These are phyloP conservation scores for Diaporthe australafricana DNA, from an alignment of 2,329 filamentous ascomycete species.

Conservation along the genomic window DNA sequence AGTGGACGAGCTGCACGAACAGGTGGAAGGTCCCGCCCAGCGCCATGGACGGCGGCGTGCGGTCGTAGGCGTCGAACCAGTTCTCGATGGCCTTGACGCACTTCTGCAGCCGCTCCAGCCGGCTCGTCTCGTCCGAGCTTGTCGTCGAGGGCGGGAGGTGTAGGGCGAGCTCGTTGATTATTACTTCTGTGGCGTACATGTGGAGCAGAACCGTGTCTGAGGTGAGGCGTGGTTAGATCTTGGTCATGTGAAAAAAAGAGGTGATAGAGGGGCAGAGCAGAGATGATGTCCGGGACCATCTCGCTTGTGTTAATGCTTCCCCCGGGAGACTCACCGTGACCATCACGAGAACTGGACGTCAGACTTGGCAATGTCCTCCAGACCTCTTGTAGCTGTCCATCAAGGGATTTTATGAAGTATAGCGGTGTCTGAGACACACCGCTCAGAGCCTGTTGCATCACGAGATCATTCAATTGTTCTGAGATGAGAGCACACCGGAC, in stretches of 20 bases:
- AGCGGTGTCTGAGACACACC: slow-evolving; percentile 38
- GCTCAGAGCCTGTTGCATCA: slow-evolving; percentile 30
- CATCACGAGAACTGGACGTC: slow-evolving; percentile 36
- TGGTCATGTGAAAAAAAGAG: slow-evolving; percentile 18
- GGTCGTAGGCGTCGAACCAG: slow-evolving; percentile 50
- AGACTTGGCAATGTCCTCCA: slow-evolving; percentile 40
- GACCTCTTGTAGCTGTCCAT: slow-evolving; percentile 42
- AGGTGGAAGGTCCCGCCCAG: slow-evolving; percentile 48
- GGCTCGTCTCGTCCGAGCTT: slow-evolving; percentile 18
- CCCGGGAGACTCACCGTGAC: slow-evolving; percentile 39
- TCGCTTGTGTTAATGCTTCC: too few species aligned
- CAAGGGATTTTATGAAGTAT: slow-evolving; percentile 43
- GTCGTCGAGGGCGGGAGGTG: slow-evolving; percentile 33
- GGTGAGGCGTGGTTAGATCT: not conserved
- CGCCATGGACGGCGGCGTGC: slow-evolving; percentile 44
- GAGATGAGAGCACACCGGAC: slow-evolving; percentile 55
- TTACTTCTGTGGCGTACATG: slow-evolving; percentile 50
- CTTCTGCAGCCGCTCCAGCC: slow-evolving; percentile 44
- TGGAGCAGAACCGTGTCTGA: slow-evolving; percentile 50
- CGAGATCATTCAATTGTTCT: slow-evolving; percentile 45
- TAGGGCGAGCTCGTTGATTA: slow-evolving; percentile 51
- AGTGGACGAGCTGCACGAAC: slow-evolving; percentile 50
- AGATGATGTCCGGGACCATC: not conserved
- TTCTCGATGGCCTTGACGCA: slow-evolving; percentile 46
- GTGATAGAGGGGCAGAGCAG: not conserved